Evolutionary conservation across 257 asterid species (phyloP), one percentile per base, ranked within the genome.

Genomic region (Solanum dulcamara): DNA sequence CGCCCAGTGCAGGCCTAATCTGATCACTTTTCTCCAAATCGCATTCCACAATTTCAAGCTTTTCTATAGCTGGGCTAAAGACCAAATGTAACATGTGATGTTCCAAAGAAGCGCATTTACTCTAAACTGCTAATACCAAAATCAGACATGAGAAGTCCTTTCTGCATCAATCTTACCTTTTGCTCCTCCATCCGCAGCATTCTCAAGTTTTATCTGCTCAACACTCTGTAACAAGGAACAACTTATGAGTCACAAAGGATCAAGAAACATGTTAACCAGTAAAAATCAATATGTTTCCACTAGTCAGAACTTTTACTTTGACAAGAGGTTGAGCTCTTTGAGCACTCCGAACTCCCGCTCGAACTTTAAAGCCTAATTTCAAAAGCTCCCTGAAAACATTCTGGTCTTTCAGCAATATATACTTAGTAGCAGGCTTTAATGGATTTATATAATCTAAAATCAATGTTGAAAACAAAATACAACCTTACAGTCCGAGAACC

Each of bases 11-110:
- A 10, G 93, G 93, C 75, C 50, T 86, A 82, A 96, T 93, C 90
- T 70, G 93, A 71, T 92, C 89, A 77, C 80, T 91, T 88, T 92
- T 90, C 96, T 96, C 99, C 91, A 96, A 88, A 88, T 96, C 99
- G 86, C 98, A 96, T 88, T 93, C 98, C 89, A 96, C 98, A 83
- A 96, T 92, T 88, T 95, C 97, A 90, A 96, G 94, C 94, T 92
- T 94, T 90, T 96, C 99, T 92, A 90, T 93, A 89, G 98, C 99
- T 96, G 99, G 98, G 95, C 98, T 96, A 94, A 92, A 93, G 90
- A 89, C 92, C 95, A 93, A 87, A 91, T 82, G 48, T 86, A 87
- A 87, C 90, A 91, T 91, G 90, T 89, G 91, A 93, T 84, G 86
- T 85, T 89, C 81, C 84, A 86, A 62, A 86, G 72, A 81, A 89